phyloP scores from a whole-genome alignment of 176 grass and related monocot species.

The Paspalum notatum region DNA sequence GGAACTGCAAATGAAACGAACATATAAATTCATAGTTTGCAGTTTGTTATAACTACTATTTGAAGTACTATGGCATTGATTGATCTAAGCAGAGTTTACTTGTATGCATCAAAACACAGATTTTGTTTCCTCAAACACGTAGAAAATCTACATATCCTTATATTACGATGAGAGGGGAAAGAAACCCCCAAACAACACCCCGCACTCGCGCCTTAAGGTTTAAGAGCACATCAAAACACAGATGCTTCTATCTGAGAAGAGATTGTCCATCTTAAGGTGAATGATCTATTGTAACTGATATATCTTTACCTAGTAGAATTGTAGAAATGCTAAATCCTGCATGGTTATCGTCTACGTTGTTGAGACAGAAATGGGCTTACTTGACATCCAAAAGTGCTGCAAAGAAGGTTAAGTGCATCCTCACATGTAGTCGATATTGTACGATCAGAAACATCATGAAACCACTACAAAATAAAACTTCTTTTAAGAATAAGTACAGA shows the following conservation, averaged over 20 bases:
- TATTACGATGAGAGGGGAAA: too few relatives aligned
- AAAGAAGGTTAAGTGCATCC: slow-evolving; percentile 81
- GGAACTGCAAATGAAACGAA: background rate
- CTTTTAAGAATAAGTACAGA: slow-evolving; percentile 19
- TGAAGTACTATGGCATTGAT: background rate
- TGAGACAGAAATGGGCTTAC: slow-evolving; percentile 48
- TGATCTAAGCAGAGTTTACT: background rate
- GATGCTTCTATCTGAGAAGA: slow-evolving; percentile 32
- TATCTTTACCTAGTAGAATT: slow-evolving; percentile 8
- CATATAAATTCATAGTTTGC: slow-evolving; percentile 9
- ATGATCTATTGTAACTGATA: slow-evolving; percentile 2
- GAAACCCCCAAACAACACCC: too few relatives aligned
- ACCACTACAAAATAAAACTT: slow-evolving; percentile 74
- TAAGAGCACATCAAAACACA: background rate
- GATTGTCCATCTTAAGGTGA: background rate
- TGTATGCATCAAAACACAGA: slow-evolving; percentile 13
- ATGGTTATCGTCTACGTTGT: background rate
- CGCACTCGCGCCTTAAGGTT: too few relatives aligned
- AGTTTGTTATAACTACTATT: slow-evolving; percentile 3
- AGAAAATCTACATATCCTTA: too few relatives aligned
- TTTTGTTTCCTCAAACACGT: too few relatives aligned
- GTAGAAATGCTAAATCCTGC: background rate
- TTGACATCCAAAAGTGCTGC: slow-evolving; percentile 66
- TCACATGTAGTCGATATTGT: slow-evolving; percentile 91
- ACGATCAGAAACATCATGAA: slow-evolving; percentile 85